phyloP scores from a whole-genome alignment of 192 early-diverging fungal genomes.

The Umbelopsis ramanniana region DNA sequence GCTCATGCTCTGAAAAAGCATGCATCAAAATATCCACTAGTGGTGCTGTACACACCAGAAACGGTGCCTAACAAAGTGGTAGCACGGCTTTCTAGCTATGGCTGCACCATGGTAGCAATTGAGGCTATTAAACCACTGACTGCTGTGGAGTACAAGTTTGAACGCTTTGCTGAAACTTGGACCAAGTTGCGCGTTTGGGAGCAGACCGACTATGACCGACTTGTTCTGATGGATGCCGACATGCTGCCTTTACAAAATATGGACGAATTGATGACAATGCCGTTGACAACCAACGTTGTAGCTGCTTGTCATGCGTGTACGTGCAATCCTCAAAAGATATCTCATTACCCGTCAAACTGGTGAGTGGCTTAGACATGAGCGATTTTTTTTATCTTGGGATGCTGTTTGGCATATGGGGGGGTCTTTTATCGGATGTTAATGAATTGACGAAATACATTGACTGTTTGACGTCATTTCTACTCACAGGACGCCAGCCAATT shows the following conservation, averaged over 20 bases:
- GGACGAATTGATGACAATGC: constrained; percentile 65
- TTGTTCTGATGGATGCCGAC: constrained; percentile 75
- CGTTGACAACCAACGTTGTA: constrained; percentile 34
- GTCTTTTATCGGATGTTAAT: background rate
- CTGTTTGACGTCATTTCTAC: background rate
- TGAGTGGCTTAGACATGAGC: background rate
- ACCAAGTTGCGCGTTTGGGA: constrained; percentile 76
- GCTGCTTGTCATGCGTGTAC: constrained; percentile 54
- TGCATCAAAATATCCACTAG: constrained; percentile 31
- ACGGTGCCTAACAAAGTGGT: constrained; percentile 16
- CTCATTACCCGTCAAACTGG: constrained; percentile 49
- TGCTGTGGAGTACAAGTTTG: constrained; percentile 27
- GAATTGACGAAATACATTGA: background rate
- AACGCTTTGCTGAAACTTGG: constrained; percentile 43
- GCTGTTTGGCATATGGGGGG: constrained; percentile 34
- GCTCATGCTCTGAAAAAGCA: constrained; percentile 10
- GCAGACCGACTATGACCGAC: constrained; percentile 53
- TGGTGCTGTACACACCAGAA: constrained; percentile 36
- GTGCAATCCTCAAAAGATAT: constrained; percentile 47
- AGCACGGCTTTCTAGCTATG: constrained; percentile 1
- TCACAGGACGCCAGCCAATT: constrained; percentile 40
- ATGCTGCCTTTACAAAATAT: constrained; percentile 65
- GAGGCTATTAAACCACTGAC: constrained; percentile 28
- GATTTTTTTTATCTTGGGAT: no score
- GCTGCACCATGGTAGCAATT: constrained; percentile 23